A percentile compares a stretch with the other conserved stretches of the same genome.
Evolutionary conservation across 331 rosid species (phyloP).

Genomic region (Malus hybrid): DNA sequence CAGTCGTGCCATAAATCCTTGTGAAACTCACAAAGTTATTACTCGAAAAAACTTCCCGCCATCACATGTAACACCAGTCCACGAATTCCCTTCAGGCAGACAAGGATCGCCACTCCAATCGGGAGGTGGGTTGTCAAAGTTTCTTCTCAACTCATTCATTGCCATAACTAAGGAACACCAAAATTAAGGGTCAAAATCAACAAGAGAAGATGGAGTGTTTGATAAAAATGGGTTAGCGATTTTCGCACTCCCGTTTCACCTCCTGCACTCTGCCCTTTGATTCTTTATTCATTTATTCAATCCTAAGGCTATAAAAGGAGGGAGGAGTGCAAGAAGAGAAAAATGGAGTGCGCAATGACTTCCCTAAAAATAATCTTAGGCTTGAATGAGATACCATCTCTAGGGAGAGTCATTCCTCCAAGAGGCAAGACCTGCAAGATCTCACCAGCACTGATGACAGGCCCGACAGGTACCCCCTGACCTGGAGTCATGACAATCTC

Average conservation of each 20-base stretch:
- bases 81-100: slow-evolving; percentile 57
- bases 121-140: slow-evolving; percentile 48
- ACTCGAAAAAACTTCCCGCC: slow-evolving; percentile 31
- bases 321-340: too few species aligned
- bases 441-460: slow-evolving; percentile 75
- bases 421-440: slow-evolving; percentile 64
- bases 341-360: too few species aligned
- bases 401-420: slow-evolving; percentile 46
- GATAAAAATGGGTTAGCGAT: neutral
- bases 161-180: slow-evolving; percentile 36
- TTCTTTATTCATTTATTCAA: too few species aligned
- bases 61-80: slow-evolving; percentile 81
- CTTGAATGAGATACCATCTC: slow-evolving; percentile 46
- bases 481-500: slow-evolving; percentile 42
- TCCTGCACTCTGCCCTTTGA: too few species aligned
- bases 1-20: neutral
- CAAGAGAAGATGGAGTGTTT: neutral
- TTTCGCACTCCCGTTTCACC: too few species aligned
- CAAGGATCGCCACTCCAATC: slow-evolving; percentile 98
- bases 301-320: too few species aligned
- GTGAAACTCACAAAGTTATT: slow-evolving; percentile 42
- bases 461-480: slow-evolving; percentile 43
- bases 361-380: too few species aligned
- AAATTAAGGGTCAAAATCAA: slow-evolving; percentile 1
- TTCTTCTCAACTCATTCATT: slow-evolving; percentile 53